Evolutionary conservation across 1,284 basidiomycete species (phyloP).

Genomic region (Puccinia coronata): DNA sequence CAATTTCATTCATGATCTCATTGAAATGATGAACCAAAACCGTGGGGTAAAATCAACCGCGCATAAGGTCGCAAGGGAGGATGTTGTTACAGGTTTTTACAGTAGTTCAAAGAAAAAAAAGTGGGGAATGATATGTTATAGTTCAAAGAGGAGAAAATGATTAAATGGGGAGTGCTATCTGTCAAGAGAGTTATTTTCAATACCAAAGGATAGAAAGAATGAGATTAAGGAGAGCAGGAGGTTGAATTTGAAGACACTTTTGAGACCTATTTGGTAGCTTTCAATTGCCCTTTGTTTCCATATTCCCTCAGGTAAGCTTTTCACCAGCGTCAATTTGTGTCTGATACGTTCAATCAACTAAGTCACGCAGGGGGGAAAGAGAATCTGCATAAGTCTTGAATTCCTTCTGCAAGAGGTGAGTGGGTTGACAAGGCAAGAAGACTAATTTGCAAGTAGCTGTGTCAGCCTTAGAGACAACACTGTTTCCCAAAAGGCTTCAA

Average conservation of each 20-base stretch:
- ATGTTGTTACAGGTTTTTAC: no score
- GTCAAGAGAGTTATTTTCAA: conserved; percentile 17
- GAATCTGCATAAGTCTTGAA: no score
- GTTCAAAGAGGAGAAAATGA: no score
- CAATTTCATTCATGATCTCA: no score
- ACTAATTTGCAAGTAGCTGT: not conserved
- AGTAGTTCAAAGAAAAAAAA: no score
- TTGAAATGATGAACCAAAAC: no score
- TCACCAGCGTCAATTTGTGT: conserved; percentile 23
- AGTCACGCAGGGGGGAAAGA: not conserved
- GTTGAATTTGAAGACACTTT: conserved; percentile 26
- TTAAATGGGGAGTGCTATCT: not conserved
- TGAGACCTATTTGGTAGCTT: conserved; percentile 9
- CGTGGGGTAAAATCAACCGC: no score
- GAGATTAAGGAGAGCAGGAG: not conserved
- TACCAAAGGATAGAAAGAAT: conserved; percentile 16
- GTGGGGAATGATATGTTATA: no score
- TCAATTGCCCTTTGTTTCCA: conserved; percentile 11
- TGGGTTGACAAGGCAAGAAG: not conserved
- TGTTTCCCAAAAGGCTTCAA: no score
- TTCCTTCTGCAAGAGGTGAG: not conserved
- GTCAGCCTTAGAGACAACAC: no score
- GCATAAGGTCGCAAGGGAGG: no score
- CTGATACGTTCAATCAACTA: conserved; percentile 27
- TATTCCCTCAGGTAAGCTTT: conserved; percentile 5